These are phyloP conservation scores for Quercus dentata DNA, from an alignment of 306 rosid species.

Conservation along the genomic window DNA sequence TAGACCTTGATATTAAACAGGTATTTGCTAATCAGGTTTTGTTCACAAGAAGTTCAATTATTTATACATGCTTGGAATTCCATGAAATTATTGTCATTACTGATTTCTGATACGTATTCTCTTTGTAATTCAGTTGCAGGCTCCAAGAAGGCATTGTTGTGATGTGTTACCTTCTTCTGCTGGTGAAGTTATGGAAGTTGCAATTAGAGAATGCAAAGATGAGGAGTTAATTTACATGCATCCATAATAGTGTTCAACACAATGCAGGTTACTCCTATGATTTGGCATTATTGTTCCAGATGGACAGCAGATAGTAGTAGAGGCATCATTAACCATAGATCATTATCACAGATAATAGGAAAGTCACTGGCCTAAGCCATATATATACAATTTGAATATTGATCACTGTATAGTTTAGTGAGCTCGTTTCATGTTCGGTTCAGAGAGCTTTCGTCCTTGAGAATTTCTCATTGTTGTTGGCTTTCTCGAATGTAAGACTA, in stretches of 20 bases:
- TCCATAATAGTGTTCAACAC: constrained; percentile 8
- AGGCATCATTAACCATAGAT: not conserved
- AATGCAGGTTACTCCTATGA: not conserved
- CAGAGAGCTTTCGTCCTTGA: not conserved
- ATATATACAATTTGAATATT: not conserved
- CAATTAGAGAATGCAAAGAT: constrained; percentile 70
- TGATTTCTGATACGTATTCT: not conserved
- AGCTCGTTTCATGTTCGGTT: not conserved
- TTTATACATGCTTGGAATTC: not conserved
- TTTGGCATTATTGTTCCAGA: not conserved
- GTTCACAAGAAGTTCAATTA: not conserved
- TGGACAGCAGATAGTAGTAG: not conserved
- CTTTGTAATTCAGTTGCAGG: constrained; percentile 59
- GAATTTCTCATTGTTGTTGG: not conserved
- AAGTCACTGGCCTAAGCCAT: not conserved
- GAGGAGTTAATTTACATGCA: constrained; percentile 61
- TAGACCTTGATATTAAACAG: constrained; percentile 56
- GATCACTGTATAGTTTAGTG: not conserved
- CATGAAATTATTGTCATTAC: constrained; percentile 6
- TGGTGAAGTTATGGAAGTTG: constrained; percentile 46
- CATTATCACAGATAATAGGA: not conserved
- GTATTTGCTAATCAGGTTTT: constrained; percentile 29
- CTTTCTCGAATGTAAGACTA: not conserved
- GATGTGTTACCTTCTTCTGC: constrained; percentile 46
- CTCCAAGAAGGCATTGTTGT: constrained; percentile 93